Percentiles rank a stretch among this genome's conserved stretches.
Conservation (phyloP, 1,284 basidiomycete genomes). For the Serendipita sp. region DNA sequence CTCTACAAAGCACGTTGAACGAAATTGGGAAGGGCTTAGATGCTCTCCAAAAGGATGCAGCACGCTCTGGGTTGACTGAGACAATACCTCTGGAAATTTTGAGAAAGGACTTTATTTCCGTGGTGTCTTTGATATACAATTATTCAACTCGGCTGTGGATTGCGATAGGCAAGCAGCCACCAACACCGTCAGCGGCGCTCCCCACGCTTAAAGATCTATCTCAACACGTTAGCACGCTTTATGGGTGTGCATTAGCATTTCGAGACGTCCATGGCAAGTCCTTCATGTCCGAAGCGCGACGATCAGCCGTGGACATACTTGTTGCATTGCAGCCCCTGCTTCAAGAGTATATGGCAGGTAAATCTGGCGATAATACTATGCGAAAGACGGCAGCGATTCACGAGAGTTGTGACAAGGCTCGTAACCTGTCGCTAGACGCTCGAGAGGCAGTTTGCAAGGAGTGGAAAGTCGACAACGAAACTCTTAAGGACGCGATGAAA, state of each 20-base stretch:
- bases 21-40: not conserved
- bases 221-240: conserved; percentile 37
- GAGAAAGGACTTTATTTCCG: conserved; percentile 36
- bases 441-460: conserved; percentile 39
- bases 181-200: conserved; percentile 39
- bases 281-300: conserved; percentile 35
- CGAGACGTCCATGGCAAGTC: conserved; percentile 34
- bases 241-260: conserved; percentile 44
- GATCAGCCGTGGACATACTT: conserved; percentile 32
- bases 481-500: conserved; percentile 44
- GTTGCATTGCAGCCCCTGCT: conserved; percentile 30
- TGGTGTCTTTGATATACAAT: conserved; percentile 47
- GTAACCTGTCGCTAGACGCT: conserved; percentile 44
- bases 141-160: conserved; percentile 52
- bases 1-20: not conserved
- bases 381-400: conserved; percentile 50
- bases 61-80: not conserved
- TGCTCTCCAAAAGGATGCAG: not conserved
- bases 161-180: conserved; percentile 44
- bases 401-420: conserved; percentile 42
- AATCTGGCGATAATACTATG: conserved; percentile 37
- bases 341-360: conserved; percentile 11
- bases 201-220: conserved; percentile 43
- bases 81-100: conserved; percentile 10
- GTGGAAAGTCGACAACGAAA: conserved; percentile 41